Conservation (phyloP, 1,284 basidiomycete genomes). For the Pterulicium gracile region DNA sequence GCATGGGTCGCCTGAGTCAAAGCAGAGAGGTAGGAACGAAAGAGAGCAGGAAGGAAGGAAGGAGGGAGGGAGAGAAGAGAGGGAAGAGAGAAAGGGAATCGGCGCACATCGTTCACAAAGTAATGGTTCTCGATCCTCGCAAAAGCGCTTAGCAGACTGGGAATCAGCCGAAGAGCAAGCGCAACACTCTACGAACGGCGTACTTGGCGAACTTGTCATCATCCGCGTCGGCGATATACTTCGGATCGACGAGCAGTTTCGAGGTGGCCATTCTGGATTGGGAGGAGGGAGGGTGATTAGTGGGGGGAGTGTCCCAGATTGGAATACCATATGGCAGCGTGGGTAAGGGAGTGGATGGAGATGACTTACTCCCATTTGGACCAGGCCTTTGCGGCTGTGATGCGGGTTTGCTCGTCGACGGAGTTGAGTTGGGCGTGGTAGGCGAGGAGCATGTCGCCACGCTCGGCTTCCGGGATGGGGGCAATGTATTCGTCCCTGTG, state of each 20-base stretch:
- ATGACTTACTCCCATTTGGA: slow-evolving; percentile 75
- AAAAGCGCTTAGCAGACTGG: slow-evolving; percentile 50
- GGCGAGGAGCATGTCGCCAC: slow-evolving; percentile 70
- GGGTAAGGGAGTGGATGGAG: slow-evolving; percentile 1
- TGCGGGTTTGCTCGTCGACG: slow-evolving; percentile 53
- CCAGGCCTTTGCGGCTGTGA: slow-evolving; percentile 80
- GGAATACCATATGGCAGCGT: neutral
- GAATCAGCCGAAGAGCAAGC: slow-evolving; percentile 5
- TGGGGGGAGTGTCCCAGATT: neutral
- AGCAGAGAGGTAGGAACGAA: neutral
- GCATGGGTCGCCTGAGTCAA: neutral
- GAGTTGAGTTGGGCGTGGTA: slow-evolving; percentile 81
- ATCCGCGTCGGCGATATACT: slow-evolving; percentile 60
- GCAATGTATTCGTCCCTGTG: slow-evolving; percentile 72
- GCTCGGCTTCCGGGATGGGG: slow-evolving; percentile 73
- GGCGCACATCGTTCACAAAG: slow-evolving; percentile 64
- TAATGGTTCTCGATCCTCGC: slow-evolving; percentile 91
- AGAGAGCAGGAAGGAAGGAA: neutral
- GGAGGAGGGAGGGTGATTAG: slow-evolving; percentile 1
- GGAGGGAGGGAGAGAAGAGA: too few relatives aligned
- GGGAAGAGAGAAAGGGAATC: too few relatives aligned
- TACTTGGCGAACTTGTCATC: slow-evolving; percentile 71
- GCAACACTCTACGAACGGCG: slow-evolving; percentile 12
- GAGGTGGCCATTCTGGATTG: slow-evolving; percentile 66
- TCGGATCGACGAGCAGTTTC: slow-evolving; percentile 61